Evolutionary conservation across 805 yeast species (phyloP).

Genomic region (Barnettozyma botsteinii): DNA sequence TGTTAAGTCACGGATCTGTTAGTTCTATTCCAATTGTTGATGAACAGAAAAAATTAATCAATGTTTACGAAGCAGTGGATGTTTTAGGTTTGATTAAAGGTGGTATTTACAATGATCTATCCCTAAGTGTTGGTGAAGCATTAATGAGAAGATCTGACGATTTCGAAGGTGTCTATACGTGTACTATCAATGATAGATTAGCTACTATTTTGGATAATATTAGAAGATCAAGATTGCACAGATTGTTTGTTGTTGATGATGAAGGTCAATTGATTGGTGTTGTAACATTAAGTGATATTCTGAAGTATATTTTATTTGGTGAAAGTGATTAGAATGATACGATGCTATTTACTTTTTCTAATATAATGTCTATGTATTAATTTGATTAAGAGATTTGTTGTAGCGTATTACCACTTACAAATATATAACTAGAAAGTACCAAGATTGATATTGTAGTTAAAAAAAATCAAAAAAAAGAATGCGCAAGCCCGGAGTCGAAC

Average conservation of each 20-base stretch:
- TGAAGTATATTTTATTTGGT: conserved; percentile 72
- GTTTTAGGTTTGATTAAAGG: conserved; percentile 89
- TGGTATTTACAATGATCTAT: conserved; percentile 86
- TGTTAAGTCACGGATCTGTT: conserved; percentile 72
- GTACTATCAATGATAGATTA: conserved; percentile 80
- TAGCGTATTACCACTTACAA: neutral
- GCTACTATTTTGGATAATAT: conserved; percentile 91
- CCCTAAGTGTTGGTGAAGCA: conserved; percentile 93
- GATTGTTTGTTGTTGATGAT: conserved; percentile 89
- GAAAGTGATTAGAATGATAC: conserved; percentile 25
- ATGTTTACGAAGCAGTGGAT: conserved; percentile 95
- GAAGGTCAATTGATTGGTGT: conserved; percentile 74
- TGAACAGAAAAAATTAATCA: conserved; percentile 59
- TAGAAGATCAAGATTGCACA: conserved; percentile 82
- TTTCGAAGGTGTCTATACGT: conserved; percentile 96
- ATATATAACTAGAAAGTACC: neutral
- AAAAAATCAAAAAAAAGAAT: neutral
- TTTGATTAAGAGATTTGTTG: neutral
- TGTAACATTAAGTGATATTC: conserved; percentile 84
- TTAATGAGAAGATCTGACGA: conserved; percentile 89
- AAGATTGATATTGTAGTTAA: no score
- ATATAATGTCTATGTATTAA: neutral
- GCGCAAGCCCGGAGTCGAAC: conserved; percentile 44
- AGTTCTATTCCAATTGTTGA: conserved; percentile 93
- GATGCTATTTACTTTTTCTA: neutral